phyloP scores from a whole-genome alignment of 352 stramenopile genomes.

The Globisporangium cystogenes region DNA sequence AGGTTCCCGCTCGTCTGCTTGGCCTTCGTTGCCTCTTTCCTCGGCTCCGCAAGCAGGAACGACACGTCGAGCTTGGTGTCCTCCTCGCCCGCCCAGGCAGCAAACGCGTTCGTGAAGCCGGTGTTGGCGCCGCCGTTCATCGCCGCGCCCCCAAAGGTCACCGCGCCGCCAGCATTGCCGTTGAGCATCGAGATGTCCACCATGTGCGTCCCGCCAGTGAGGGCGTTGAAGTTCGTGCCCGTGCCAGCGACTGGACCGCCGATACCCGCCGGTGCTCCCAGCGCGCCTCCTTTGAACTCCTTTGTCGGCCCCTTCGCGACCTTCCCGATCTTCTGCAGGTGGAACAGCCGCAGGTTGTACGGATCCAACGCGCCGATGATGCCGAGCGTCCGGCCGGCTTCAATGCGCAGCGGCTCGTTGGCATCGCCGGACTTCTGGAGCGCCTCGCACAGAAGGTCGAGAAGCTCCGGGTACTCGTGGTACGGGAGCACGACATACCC shows the following conservation, averaged over 20 bases:
- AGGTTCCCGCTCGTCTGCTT: constrained; percentile 70
- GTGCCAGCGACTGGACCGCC: constrained; percentile 21
- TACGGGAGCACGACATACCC: constrained; percentile 83
- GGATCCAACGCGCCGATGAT: constrained; percentile 80
- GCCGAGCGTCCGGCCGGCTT: constrained; percentile 75
- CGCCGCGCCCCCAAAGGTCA: constrained; percentile 15
- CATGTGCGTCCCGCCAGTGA: constrained; percentile 12
- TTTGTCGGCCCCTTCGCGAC: constrained; percentile 64
- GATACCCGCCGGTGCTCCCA: constrained; percentile 12
- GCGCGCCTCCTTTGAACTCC: constrained; percentile 45
- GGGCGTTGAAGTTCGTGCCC: constrained; percentile 14
- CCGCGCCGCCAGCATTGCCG: constrained; percentile 12
- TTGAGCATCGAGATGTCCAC: constrained; percentile 17
- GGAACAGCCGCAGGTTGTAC: constrained; percentile 81
- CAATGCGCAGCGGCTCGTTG: constrained; percentile 70
- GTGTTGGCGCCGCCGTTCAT: constrained; percentile 18
- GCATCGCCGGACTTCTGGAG: constrained; percentile 78
- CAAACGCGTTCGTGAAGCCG: constrained; percentile 18
- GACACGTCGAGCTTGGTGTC: constrained; percentile 41
- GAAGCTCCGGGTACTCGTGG: constrained; percentile 78
- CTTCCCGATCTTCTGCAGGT: constrained; percentile 77
- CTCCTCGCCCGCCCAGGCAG: constrained; percentile 27
- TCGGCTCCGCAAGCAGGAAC: constrained; percentile 39
- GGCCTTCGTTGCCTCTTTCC: constrained; percentile 59
- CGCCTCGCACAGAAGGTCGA: constrained; percentile 71